Percentiles rank a stretch among this genome's conserved stretches.
phyloP scores from a whole-genome alignment of 768 basidiomycete species.

The Rhodotorula graminis region DNA sequence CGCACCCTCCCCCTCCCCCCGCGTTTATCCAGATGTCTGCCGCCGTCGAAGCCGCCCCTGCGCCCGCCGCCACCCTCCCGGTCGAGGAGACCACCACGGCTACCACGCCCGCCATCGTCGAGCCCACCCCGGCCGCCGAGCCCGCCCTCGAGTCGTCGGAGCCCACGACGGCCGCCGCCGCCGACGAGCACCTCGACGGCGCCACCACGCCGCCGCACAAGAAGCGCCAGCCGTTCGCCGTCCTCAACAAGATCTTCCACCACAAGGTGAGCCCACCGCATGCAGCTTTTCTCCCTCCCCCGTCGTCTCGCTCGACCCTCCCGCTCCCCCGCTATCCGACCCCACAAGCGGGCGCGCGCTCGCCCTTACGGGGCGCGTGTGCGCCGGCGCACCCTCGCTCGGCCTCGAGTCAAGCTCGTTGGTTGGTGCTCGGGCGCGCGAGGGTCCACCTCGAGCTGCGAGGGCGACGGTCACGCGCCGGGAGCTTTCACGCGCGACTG shows the following conservation, averaged over 20 bases:
- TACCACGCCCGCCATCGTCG: not conserved
- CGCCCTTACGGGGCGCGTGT: not conserved
- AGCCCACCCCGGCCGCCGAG: not conserved
- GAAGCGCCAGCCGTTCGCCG: slow-evolving; percentile 22
- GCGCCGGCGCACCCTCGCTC: not conserved
- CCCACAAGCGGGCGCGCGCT: not conserved
- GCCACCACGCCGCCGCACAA: not conserved
- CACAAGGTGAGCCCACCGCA: slow-evolving; percentile 15
- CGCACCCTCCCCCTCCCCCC: not conserved
- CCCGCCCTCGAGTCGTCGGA: not conserved
- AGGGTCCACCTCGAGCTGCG: too few species aligned
- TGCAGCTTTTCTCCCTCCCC: not conserved
- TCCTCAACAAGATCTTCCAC: slow-evolving; percentile 27
- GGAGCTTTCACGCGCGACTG: slow-evolving; percentile 1
- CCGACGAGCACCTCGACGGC: not conserved
- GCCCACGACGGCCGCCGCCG: not conserved
- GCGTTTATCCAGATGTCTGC: not conserved
- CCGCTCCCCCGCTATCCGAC: not conserved
- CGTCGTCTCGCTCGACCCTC: not conserved
- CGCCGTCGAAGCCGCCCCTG: not conserved
- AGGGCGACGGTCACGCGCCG: not conserved
- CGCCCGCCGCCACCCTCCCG: not conserved
- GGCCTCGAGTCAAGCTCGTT: too few species aligned
- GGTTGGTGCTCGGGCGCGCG: too few species aligned
- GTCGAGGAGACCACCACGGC: not conserved